Evolutionary conservation across 1,284 basidiomycete genomes (phyloP).

Genomic region (Ganoderma multipileum): DNA sequence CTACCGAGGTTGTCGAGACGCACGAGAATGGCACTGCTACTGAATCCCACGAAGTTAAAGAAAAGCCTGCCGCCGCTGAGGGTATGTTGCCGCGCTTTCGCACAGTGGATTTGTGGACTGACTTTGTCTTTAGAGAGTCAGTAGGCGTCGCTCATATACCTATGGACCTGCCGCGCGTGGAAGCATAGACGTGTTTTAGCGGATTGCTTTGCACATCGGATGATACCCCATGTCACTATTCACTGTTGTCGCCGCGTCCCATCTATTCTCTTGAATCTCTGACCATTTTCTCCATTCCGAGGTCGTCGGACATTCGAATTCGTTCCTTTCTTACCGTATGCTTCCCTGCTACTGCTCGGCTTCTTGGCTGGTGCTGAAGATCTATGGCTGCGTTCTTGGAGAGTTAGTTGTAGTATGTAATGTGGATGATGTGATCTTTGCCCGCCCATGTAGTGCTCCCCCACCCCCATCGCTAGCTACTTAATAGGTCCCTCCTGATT

Average conservation of each 20-base stretch:
- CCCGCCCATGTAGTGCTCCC: slow-evolving; percentile 17
- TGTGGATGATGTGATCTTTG: slow-evolving; percentile 13
- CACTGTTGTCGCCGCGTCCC: neutral
- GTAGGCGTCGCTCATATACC: slow-evolving; percentile 23
- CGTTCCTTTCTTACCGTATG: slow-evolving; percentile 25
- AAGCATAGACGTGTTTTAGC: slow-evolving; percentile 22
- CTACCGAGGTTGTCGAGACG: slow-evolving; percentile 7
- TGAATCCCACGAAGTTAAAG: slow-evolving; percentile 14
- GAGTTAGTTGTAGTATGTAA: slow-evolving; percentile 12
- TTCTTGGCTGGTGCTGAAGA: slow-evolving; percentile 7
- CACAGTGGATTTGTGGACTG: neutral
- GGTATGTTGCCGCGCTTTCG: slow-evolving; percentile 3
- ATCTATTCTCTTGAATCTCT: slow-evolving; percentile 2
- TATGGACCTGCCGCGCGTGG: slow-evolving; percentile 14
- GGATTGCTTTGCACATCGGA: slow-evolving; percentile 24
- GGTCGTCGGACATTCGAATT: slow-evolving; percentile 1
- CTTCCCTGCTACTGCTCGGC: slow-evolving; percentile 22
- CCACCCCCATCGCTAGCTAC: slow-evolving; percentile 10
- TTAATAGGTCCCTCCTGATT: neutral
- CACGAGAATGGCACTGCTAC: slow-evolving; percentile 16
- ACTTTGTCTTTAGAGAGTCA: slow-evolving; percentile 15
- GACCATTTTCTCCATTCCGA: slow-evolving; percentile 1
- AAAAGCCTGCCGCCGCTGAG: slow-evolving; percentile 25
- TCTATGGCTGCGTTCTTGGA: slow-evolving; percentile 6
- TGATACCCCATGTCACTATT: slow-evolving; percentile 25